These are phyloP conservation scores for Halophytophthora polymorphica DNA, from an alignment of 352 stramenopile genomes.

Conservation along the genomic window DNA sequence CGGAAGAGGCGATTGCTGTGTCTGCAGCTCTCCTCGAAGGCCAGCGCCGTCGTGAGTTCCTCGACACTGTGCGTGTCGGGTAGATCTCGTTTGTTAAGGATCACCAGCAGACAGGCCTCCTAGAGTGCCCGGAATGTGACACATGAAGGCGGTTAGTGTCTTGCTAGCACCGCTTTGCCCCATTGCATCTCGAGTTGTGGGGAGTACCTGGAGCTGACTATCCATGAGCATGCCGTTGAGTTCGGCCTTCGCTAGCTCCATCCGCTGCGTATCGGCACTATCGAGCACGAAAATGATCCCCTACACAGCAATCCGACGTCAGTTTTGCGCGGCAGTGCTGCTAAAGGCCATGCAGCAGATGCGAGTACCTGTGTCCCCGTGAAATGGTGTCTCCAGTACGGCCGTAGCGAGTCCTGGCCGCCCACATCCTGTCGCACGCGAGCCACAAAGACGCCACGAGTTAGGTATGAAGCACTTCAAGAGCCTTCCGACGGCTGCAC, in stretches of 20 bases:
- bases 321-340: background rate
- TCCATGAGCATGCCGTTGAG: slow-evolving; percentile 68
- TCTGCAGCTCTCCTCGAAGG: slow-evolving; percentile 49
- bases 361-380: slow-evolving; percentile 67
- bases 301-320: slow-evolving; percentile 18
- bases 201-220: slow-evolving; percentile 56
- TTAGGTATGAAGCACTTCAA: slow-evolving; percentile 1
- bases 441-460: slow-evolving; percentile 1
- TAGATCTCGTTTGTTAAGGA: slow-evolving; percentile 82
- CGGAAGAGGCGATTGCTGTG: slow-evolving; percentile 45
- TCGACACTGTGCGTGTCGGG: slow-evolving; percentile 42
- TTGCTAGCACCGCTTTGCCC: too few relatives aligned
- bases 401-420: slow-evolving; percentile 70
- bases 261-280: slow-evolving; percentile 57
- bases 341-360: background rate
- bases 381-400: slow-evolving; percentile 85
- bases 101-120: slow-evolving; percentile 59
- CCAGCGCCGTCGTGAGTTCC: slow-evolving; percentile 46
- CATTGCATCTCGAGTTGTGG: too few relatives aligned
- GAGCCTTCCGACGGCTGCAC: background rate
- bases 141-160: background rate
- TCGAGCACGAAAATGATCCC: slow-evolving; percentile 86
- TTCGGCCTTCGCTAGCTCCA: slow-evolving; percentile 72
- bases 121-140: background rate
- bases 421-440: slow-evolving; percentile 56